Conservation (phyloP, 345 rosid genomes). For the Eucalyptus erythrocorys region DNA sequence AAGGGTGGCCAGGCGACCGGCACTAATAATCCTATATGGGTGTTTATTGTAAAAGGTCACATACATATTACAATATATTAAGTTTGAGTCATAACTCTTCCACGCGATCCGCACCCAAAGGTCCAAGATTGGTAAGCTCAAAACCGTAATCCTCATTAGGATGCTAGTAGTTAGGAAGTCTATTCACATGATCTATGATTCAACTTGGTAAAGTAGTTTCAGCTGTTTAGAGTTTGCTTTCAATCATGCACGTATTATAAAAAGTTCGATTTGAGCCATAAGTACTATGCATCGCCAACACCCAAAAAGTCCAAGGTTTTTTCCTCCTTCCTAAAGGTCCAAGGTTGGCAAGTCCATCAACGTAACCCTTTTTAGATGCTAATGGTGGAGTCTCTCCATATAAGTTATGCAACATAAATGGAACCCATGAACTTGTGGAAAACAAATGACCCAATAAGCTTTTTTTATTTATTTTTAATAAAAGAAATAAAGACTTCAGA, state of each 20-base stretch:
- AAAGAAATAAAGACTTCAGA: background rate
- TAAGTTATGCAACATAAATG: background rate
- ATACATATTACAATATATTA: background rate
- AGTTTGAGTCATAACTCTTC: background rate
- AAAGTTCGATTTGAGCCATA: background rate
- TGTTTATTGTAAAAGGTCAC: background rate
- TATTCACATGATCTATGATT: background rate
- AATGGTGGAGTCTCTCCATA: background rate
- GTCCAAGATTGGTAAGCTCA: background rate
- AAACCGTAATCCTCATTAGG: background rate
- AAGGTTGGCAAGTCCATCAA: background rate
- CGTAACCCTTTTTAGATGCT: background rate
- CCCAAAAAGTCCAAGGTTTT: background rate
- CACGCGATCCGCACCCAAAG: fast-evolving
- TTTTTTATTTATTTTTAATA: too few relatives aligned
- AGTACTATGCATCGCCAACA: background rate
- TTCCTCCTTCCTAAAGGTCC: too few relatives aligned
- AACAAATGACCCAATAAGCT: background rate
- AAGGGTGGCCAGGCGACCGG: background rate
- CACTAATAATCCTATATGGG: background rate
- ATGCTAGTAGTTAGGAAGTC: background rate
- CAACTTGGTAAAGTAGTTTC: background rate
- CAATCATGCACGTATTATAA: background rate
- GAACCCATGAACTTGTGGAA: background rate
- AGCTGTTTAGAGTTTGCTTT: background rate